Evolutionary conservation across 768 basidiomycete species (phyloP).

Genomic region (Lactarius tabidus): DNA sequence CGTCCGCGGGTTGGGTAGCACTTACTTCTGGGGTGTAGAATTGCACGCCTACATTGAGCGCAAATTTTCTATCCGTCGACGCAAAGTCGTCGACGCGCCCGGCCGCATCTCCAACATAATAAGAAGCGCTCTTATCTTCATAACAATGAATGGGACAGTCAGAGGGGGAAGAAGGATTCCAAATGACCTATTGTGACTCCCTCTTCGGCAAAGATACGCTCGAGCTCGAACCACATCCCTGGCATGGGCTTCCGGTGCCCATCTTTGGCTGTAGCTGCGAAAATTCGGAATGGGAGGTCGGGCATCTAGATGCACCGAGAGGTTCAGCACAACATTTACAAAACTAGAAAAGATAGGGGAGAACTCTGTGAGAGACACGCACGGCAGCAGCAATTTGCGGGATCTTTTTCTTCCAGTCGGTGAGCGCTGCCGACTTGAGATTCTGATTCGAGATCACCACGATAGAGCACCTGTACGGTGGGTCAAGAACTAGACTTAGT

Average conservation of each 20-base stretch:
- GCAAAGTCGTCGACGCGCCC: slow-evolving; percentile 76
- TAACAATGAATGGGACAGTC: neutral
- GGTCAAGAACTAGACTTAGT: neutral
- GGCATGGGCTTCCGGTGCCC: slow-evolving; percentile 81
- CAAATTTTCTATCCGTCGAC: slow-evolving; percentile 82
- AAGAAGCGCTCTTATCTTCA: slow-evolving; percentile 60
- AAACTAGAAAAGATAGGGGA: neutral
- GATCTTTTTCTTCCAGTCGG: slow-evolving; percentile 76
- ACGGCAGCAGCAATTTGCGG: slow-evolving; percentile 61
- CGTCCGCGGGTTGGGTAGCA: neutral
- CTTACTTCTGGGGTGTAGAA: slow-evolving; percentile 85
- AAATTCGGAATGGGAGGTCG: slow-evolving; percentile 67
- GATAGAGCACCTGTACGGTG: slow-evolving; percentile 51
- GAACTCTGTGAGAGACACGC: slow-evolving; percentile 26
- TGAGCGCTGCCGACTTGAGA: slow-evolving; percentile 44
- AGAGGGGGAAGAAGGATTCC: neutral
- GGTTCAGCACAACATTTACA: slow-evolving; percentile 2
- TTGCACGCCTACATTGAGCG: slow-evolving; percentile 64
- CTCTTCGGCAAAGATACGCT: slow-evolving; percentile 53
- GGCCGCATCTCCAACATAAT: slow-evolving; percentile 89
- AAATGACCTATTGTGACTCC: slow-evolving; percentile 58
- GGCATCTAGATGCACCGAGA: slow-evolving; percentile 46
- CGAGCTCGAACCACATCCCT: slow-evolving; percentile 79
- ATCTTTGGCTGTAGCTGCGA: slow-evolving; percentile 75
- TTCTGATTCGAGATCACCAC: slow-evolving; percentile 83